Conservation (phyloP, 257 asterid species). For the Ajuga chamaepitys region DNA sequence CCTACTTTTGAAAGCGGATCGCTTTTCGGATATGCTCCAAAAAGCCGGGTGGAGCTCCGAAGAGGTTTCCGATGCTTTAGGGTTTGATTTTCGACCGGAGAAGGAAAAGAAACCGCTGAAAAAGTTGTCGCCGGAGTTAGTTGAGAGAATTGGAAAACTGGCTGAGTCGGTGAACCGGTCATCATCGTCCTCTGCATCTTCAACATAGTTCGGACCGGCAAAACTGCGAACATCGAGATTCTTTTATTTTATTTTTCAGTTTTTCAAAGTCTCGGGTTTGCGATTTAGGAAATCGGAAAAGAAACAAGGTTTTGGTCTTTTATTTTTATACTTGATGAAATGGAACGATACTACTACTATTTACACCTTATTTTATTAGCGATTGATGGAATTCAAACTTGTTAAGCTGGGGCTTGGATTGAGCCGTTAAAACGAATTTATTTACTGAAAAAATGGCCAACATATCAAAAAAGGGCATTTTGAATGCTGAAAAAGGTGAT, state of each 20-base stretch:
- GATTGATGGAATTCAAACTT: no score
- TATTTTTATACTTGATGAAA: background rate
- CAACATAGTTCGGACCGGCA: constrained; percentile 18
- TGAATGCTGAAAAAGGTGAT: no score
- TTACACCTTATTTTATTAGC: background rate
- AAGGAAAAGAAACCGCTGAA: constrained; percentile 59
- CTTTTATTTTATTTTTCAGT: constrained; percentile 19
- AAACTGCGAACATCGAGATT: constrained; percentile 49
- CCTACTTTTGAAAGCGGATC: constrained; percentile 73
- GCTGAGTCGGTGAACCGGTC: constrained; percentile 77
- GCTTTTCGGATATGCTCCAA: constrained; percentile 77
- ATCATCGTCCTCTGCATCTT: constrained; percentile 29
- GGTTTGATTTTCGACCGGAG: constrained; percentile 72
- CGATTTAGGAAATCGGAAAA: constrained; percentile 27
- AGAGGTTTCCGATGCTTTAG: constrained; percentile 82
- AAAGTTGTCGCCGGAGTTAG: constrained; percentile 69
- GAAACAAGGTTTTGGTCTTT: constrained; percentile 11
- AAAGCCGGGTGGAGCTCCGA: constrained; percentile 97
- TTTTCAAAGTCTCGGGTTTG: constrained; percentile 47
- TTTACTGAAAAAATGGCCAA: no score
- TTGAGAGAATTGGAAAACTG: constrained; percentile 65
- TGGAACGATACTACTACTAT: background rate
- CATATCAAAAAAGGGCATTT: no score
- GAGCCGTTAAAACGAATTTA: no score
- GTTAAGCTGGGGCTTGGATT: no score